These are phyloP conservation scores for Emmonsiellopsis sp. DNA, from an alignment of 2,329 filamentous ascomycete genomes.

Conservation along the genomic window DNA sequence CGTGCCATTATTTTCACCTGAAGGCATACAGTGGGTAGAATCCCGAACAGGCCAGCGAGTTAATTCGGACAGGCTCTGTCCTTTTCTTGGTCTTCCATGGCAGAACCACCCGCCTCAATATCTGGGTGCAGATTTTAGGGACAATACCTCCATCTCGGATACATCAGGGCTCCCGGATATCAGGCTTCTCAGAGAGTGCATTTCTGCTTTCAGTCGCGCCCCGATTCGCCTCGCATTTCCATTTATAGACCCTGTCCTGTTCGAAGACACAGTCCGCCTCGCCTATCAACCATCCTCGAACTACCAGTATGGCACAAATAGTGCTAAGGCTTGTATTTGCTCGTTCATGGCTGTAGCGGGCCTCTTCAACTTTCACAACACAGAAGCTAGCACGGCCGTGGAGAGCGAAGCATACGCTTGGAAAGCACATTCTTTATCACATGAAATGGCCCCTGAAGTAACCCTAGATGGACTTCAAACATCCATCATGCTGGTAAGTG, in stretches of 20 bases:
- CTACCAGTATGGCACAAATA: background rate
- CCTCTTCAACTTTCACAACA: slow-evolving; percentile 15
- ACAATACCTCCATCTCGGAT: slow-evolving; percentile 12
- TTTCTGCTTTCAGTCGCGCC: slow-evolving; percentile 16
- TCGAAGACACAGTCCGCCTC: slow-evolving; percentile 35
- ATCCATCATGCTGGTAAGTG: slow-evolving; percentile 41
- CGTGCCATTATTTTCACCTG: slow-evolving; percentile 41
- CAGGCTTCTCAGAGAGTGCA: slow-evolving; percentile 24
- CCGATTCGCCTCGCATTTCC: slow-evolving; percentile 40
- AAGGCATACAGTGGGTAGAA: slow-evolving; percentile 42
- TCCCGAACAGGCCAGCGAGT: slow-evolving; percentile 35
- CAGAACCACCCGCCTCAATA: slow-evolving; percentile 19
- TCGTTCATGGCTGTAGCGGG: slow-evolving; percentile 38
- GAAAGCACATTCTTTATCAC: slow-evolving; percentile 36
- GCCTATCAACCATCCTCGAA: slow-evolving; percentile 32
- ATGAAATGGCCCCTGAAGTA: slow-evolving; percentile 34
- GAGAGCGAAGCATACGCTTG: slow-evolving; percentile 35
- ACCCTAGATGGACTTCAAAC: slow-evolving; percentile 40
- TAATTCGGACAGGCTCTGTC: slow-evolving; percentile 22
- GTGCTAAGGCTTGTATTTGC: slow-evolving; percentile 37
- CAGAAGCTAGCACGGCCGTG: slow-evolving; percentile 14
- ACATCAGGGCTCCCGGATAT: slow-evolving; percentile 30
- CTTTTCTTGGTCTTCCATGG: slow-evolving; percentile 22
- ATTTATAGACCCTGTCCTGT: slow-evolving; percentile 39
- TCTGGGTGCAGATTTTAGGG: slow-evolving; percentile 7